phyloP scores from a whole-genome alignment of 805 yeast genomes.

The Metschnikowia santaceciliae region DNA sequence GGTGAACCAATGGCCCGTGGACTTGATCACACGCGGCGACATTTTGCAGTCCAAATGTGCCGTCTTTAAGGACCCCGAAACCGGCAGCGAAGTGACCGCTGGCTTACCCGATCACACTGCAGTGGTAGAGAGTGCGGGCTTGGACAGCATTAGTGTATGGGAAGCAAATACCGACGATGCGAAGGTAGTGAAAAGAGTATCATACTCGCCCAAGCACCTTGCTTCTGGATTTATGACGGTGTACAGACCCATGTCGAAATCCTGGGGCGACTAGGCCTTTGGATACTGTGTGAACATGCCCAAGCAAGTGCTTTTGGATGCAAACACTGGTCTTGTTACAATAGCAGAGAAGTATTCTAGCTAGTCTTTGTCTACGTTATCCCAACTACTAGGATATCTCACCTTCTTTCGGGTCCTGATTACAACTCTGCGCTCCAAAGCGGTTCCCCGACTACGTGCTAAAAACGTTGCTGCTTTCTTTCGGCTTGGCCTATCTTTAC shows the following conservation, averaged over 20 bases:
- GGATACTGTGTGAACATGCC: no score
- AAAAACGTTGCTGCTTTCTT: no score
- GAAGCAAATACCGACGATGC: conserved; percentile 50
- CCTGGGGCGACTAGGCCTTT: conserved; percentile 32
- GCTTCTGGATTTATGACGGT: conserved; percentile 41
- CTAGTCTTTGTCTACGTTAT: no score
- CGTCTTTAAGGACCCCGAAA: conserved; percentile 33
- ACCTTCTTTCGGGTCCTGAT: no score
- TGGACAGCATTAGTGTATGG: conserved; percentile 31
- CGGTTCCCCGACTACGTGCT: no score
- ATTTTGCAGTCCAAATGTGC: conserved; percentile 46
- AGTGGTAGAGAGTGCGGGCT: conserved; percentile 28
- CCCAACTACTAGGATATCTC: no score
- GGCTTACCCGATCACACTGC: conserved; percentile 57
- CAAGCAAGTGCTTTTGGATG: no score
- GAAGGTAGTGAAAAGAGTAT: conserved; percentile 38
- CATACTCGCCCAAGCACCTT: conserved; percentile 34
- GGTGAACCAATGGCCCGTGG: conserved; percentile 20
- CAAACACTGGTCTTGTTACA: no score
- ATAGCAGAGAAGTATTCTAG: no score
- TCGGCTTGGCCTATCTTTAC: no score
- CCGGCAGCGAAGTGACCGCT: conserved; percentile 32
- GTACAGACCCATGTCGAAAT: conserved; percentile 46
- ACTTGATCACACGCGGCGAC: conserved; percentile 50
- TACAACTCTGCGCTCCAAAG: no score